Evolutionary conservation across 257 asterid genomes (phyloP).

Genomic region (Echites panduratus): DNA sequence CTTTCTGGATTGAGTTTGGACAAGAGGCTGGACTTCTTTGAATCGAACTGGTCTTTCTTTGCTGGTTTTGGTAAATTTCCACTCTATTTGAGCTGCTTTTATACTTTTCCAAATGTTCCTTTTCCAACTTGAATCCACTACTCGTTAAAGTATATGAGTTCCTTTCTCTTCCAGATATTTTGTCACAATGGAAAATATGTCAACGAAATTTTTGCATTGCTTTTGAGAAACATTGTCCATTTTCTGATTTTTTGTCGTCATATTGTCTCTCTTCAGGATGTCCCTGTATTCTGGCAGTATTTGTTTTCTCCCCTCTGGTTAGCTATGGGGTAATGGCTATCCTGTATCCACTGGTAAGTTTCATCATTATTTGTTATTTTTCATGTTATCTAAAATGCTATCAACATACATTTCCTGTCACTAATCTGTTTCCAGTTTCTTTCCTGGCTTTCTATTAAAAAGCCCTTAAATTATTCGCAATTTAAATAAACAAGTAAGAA

Average conservation of each 20-base stretch:
- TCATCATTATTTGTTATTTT: neutral
- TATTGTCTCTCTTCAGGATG: slow-evolving; percentile 48
- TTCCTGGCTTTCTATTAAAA: neutral
- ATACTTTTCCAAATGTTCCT: neutral
- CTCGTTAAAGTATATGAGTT: neutral
- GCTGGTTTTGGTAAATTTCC: slow-evolving; percentile 78
- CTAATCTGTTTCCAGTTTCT: neutral
- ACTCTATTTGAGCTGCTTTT: neutral
- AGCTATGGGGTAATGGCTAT: slow-evolving; percentile 96
- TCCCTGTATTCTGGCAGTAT: slow-evolving; percentile 75
- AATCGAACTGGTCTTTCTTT: slow-evolving; percentile 96
- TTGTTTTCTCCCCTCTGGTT: slow-evolving; percentile 78
- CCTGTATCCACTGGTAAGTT: slow-evolving; percentile 76
- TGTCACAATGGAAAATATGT: neutral
- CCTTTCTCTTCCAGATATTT: neutral
- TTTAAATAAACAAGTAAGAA: too few species aligned
- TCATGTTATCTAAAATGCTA: neutral
- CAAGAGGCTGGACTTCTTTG: slow-evolving; percentile 93
- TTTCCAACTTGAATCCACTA: neutral
- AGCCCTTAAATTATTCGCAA: neutral
- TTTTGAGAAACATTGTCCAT: neutral
- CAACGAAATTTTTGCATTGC: neutral
- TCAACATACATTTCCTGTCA: neutral
- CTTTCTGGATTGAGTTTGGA: slow-evolving; percentile 85
- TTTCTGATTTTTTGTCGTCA: slow-evolving; percentile 8